phyloP scores from a whole-genome alignment of 345 rosid species.

The Populus alba region DNA sequence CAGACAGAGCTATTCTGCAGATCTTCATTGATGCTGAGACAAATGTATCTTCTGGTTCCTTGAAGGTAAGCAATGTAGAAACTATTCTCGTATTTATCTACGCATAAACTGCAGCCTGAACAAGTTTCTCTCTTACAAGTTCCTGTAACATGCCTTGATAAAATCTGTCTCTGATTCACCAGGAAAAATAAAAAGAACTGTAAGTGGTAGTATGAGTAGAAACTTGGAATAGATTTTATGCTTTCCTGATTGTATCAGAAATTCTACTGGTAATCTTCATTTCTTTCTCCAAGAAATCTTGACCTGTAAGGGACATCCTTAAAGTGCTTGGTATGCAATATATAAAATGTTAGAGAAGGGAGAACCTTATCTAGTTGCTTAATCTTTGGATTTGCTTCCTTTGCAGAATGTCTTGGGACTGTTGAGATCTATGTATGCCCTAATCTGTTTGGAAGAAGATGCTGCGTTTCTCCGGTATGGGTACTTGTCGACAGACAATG shows the following conservation, averaged over 20 bases:
- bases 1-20: constrained; percentile 68
- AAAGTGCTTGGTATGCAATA: not conserved
- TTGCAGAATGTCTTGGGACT: constrained; percentile 55
- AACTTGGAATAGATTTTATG: not conserved
- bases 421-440: constrained; percentile 67
- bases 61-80: constrained; percentile 48
- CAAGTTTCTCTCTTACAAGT: not conserved
- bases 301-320: not conserved
- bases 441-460: constrained; percentile 73
- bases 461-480: constrained; percentile 68
- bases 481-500: constrained; percentile 55
- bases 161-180: not conserved
- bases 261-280: not conserved
- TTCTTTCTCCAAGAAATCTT: not conserved
- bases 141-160: not conserved
- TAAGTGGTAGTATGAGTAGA: not conserved
- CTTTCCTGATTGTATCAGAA: not conserved
- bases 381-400: not conserved
- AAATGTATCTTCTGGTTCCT: constrained; percentile 42
- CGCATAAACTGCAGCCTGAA: not conserved
- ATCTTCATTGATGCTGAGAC: constrained; percentile 58
- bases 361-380: not conserved
- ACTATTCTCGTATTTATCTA: not conserved
- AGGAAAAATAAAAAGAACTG: not conserved
- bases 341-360: not conserved